phyloP scores from a whole-genome alignment of 2,329 filamentous ascomycete genomes.

The Fusarium sp. region DNA sequence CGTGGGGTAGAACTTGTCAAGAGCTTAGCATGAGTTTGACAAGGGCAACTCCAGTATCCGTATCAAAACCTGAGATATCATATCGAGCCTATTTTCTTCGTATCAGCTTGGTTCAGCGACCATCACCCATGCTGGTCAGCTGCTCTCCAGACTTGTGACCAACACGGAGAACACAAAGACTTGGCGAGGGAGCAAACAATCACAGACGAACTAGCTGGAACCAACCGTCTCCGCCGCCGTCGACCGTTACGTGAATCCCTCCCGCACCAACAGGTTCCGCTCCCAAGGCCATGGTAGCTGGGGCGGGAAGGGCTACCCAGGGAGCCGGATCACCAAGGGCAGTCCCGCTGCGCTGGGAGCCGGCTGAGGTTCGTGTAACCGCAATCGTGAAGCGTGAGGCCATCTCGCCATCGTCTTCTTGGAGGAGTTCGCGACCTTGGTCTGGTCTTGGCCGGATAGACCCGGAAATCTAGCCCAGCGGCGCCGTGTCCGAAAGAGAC shows the following conservation, averaged over 20 bases:
- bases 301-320: conserved; percentile 12
- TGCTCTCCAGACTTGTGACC: neutral
- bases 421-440: neutral
- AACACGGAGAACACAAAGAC: conserved; percentile 25
- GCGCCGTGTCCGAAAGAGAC: neutral
- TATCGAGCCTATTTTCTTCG: neutral
- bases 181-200: conserved; percentile 22
- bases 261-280: conserved; percentile 14
- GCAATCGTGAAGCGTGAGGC: neutral
- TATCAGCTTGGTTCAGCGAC: neutral
- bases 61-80: neutral
- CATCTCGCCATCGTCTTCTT: neutral
- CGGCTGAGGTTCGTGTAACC: neutral
- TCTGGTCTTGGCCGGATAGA: neutral
- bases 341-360: conserved; percentile 7
- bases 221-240: conserved; percentile 4
- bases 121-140: neutral
- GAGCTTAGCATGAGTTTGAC: neutral
- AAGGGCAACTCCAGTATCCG: conserved; percentile 2
- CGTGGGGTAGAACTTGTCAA: neutral
- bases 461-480: neutral
- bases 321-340: conserved; percentile 1
- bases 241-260: conserved; percentile 4
- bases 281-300: conserved; percentile 24
- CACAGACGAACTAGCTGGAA: conserved; percentile 4